A percentile compares a stretch with the other conserved stretches of the same genome.
phyloP scores from a whole-genome alignment of 78 protist genomes.

The Blattamonas nauphoetae region DNA sequence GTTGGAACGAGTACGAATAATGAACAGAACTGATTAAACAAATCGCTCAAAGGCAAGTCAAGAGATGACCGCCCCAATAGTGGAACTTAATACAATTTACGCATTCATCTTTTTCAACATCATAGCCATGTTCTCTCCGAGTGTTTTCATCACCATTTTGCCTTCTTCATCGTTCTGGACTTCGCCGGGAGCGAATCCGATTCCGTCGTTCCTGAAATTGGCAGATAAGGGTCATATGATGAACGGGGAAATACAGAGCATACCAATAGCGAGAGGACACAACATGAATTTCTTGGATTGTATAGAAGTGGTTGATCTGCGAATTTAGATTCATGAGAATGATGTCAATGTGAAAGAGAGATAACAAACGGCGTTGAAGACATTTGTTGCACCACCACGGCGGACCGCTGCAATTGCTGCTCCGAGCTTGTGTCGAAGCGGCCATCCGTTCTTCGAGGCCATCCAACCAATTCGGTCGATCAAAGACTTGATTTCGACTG shows the following conservation, averaged over 20 bases:
- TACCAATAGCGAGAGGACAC: background rate
- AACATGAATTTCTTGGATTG: background rate
- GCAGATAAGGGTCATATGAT: too few species aligned
- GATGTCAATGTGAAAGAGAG: too few species aligned
- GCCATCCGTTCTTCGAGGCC: background rate
- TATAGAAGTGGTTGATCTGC: background rate
- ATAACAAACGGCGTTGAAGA: too few species aligned
- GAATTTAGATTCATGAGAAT: too few species aligned
- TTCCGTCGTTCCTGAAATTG: background rate
- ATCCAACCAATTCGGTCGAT: background rate
- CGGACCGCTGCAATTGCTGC: background rate
- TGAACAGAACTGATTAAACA: too few species aligned
- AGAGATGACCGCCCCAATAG: too few species aligned
- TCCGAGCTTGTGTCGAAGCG: background rate
- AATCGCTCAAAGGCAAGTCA: too few species aligned
- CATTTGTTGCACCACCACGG: background rate
- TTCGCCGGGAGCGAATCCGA: background rate
- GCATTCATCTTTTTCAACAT: background rate
- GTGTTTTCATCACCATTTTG: background rate
- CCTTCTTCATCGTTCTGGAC: background rate
- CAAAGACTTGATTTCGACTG: background rate
- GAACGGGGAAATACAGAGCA: too few species aligned
- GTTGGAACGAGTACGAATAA: too few species aligned
- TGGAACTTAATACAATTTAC: too few species aligned
- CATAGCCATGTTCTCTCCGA: background rate